These are phyloP conservation scores for Trametes meyenii DNA, from an alignment of 768 basidiomycete genomes.

Conservation along the genomic window DNA sequence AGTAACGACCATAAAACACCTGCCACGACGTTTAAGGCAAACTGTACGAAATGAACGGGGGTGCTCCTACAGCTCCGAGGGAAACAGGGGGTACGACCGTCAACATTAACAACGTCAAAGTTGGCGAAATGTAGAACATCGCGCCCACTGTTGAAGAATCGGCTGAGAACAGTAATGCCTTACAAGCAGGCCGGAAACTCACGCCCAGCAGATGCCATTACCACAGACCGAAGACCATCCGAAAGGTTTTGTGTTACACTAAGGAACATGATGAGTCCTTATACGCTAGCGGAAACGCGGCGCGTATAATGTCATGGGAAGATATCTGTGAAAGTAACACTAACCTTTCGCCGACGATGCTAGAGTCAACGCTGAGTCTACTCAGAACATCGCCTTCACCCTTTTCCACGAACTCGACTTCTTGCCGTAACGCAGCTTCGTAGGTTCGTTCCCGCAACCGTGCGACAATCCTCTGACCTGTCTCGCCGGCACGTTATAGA, in stretches of 20 bases:
- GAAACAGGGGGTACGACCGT: conserved; percentile 88
- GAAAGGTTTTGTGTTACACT: conserved; percentile 82
- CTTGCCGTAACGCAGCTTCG: conserved; percentile 80
- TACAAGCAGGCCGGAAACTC: conserved; percentile 34
- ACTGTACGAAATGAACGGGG: conserved; percentile 29
- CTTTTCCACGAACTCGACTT: conserved; percentile 90
- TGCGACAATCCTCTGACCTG: conserved; percentile 88
- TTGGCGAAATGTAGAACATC: conserved; percentile 92
- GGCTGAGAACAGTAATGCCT: background rate
- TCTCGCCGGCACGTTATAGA: background rate
- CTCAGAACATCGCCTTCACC: conserved; percentile 95
- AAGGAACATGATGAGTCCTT: conserved; percentile 3
- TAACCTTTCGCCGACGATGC: conserved; percentile 91
- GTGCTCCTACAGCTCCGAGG: conserved; percentile 68
- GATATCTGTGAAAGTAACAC: conserved; percentile 4
- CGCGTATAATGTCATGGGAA: background rate
- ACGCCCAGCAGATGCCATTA: conserved; percentile 95
- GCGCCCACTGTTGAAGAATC: conserved; percentile 65
- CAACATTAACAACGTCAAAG: conserved; percentile 90
- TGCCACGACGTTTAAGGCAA: conserved; percentile 36
- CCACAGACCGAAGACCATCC: conserved; percentile 79
- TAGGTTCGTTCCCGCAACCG: conserved; percentile 83
- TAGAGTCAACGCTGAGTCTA: conserved; percentile 87
- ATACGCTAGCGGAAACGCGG: background rate
- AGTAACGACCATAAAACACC: conserved; percentile 95